phyloP scores from a whole-genome alignment of 345 rosid genomes.

The Iberis pinnata region DNA sequence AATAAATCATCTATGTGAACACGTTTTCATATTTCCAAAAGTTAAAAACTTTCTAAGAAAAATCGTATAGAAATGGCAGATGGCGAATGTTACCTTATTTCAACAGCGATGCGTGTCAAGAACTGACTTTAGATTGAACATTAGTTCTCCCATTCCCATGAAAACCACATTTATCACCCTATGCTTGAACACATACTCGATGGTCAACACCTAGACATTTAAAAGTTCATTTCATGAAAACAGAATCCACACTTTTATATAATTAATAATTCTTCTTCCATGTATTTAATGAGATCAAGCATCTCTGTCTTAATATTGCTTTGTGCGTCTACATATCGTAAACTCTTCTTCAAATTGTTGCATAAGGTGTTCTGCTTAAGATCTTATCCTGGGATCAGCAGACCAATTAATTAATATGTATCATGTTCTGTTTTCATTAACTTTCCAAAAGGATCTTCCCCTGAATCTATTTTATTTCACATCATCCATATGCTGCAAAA shows the following conservation, averaged over 20 bases:
- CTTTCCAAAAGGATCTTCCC: neutral
- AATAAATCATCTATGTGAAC: neutral
- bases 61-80: neutral
- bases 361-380: conserved; percentile 4
- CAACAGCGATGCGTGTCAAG: conserved; percentile 86
- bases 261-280: neutral
- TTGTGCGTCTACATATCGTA: neutral
- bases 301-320: neutral
- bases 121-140: conserved; percentile 87
- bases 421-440: too few species aligned
- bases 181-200: conserved; percentile 81
- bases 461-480: neutral
- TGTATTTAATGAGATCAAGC: neutral
- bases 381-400: neutral
- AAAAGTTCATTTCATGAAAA: conserved; percentile 3
- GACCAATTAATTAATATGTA: neutral
- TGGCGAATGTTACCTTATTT: conserved; percentile 56
- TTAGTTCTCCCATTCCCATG: conserved; percentile 99
- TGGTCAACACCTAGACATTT: conserved; percentile 61
- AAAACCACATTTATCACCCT: conserved; percentile 94
- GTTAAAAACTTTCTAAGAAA: neutral
- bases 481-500: conserved; percentile 11
- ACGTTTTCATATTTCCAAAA: too few species aligned
- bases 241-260: neutral
- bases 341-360: neutral